Evolutionary conservation across 2,329 filamentous ascomycete genomes (phyloP), one percentile per base, ranked within the genome.

Genomic region (Arthrinium puccinioides): DNA sequence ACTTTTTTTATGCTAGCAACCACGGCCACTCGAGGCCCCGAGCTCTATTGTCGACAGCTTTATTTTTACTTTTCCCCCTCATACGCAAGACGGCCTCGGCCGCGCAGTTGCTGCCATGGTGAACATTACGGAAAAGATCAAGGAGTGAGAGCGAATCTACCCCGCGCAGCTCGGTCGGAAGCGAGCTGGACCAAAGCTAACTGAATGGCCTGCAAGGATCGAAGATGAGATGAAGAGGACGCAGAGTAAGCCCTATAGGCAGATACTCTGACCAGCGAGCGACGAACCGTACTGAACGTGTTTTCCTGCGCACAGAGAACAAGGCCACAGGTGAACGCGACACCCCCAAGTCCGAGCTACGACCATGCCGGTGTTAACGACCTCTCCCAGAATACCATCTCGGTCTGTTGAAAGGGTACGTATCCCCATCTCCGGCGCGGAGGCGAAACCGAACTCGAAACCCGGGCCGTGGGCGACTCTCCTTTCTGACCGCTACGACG

Each of bases 121-220:
- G 64, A 97, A 97, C 71, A 98, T 98, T 50, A 97, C 92, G 49
- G 94, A 98, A 39, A 97, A 95, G 76, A 98, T 98, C 71, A 98
- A 98, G 75, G 92, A 97, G 90, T 95, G 66, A 56, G 82, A 60
- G 20, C 15, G 21, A 15, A 14, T 21, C 15, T 20, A 18, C 14
- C 15, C 34, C 37, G 28, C 45, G 52, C 57, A n/a, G n/a, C n/a
- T n/a, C n/a, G n/a, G n/a, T n/a, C n/a, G n/a, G n/a, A n/a, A n/a
- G n/a, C n/a, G n/a, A n/a, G n/a, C n/a, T n/a, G n/a, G n/a, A n/a
- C n/a, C n/a, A n/a, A n/a, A n/a, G n/a, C n/a, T n/a, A n/a, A n/a
- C n/a, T n/a, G n/a, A n/a, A n/a, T n/a, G n/a, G n/a, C n/a, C n/a
- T n/a, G n/a, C n/a, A n/a, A 96, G 90, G 81, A 98, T 98, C 56